Evolutionary conservation across 2,329 filamentous ascomycete genomes (phyloP).

Genomic region (Cordyceps pruinosa): DNA sequence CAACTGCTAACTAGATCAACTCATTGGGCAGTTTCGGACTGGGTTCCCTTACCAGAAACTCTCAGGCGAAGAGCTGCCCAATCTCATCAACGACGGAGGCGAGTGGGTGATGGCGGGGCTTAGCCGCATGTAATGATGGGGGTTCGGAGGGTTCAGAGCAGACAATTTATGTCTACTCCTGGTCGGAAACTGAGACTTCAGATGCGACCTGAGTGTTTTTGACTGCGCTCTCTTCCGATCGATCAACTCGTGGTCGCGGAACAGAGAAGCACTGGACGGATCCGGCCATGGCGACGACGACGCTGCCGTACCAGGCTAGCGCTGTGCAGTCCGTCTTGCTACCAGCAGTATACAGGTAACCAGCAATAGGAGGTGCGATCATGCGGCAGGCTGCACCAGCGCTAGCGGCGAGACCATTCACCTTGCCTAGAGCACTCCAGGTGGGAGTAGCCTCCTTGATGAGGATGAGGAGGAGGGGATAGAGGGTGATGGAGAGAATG

Average conservation of each 20-base stretch:
- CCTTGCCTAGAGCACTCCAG: slow-evolving; percentile 49
- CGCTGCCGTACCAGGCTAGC: slow-evolving; percentile 58
- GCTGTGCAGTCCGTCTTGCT: slow-evolving; percentile 52
- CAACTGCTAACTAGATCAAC: slow-evolving; percentile 9
- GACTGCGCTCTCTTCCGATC: slow-evolving; percentile 24
- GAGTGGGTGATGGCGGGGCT: not conserved
- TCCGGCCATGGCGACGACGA: slow-evolving; percentile 48
- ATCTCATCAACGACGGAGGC: slow-evolving; percentile 7
- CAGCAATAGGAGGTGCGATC: slow-evolving; percentile 57
- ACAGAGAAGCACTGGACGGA: slow-evolving; percentile 55
- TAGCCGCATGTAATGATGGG: not conserved
- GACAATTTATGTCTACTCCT: slow-evolving; percentile 3
- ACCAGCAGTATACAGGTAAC: slow-evolving; percentile 56
- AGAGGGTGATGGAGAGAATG: slow-evolving; percentile 55
- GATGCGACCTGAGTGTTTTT: slow-evolving; percentile 18
- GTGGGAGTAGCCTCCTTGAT: slow-evolving; percentile 60
- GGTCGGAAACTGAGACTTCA: slow-evolving; percentile 22
- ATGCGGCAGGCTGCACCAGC: slow-evolving; percentile 61
- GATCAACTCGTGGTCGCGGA: slow-evolving; percentile 24
- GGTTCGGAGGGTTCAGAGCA: not conserved
- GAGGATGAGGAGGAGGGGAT: slow-evolving; percentile 58
- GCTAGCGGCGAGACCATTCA: slow-evolving; percentile 60
- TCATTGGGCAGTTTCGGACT: not conserved
- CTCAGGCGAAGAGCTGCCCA: slow-evolving; percentile 4
- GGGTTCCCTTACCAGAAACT: slow-evolving; percentile 11